These are phyloP conservation scores for Termitomyces sp. DNA, from an alignment of 768 basidiomycete species.

Conservation along the genomic window DNA sequence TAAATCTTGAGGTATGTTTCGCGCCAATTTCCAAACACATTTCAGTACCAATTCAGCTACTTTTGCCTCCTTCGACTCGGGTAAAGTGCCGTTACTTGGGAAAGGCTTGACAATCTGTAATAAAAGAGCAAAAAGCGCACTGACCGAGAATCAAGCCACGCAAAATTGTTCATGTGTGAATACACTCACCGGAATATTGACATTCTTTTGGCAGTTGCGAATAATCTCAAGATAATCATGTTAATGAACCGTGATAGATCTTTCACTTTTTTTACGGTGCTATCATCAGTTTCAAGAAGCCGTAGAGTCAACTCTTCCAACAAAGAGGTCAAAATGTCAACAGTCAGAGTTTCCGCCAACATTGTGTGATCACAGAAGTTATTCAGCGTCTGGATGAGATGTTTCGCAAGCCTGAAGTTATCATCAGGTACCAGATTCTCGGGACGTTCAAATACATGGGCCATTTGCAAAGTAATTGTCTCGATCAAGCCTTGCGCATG, in stretches of 20 bases:
- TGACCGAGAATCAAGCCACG: slow-evolving; percentile 20
- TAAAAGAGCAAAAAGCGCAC: slow-evolving; percentile 76
- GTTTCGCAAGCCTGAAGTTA: slow-evolving; percentile 93
- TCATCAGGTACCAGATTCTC: slow-evolving; percentile 68
- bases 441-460: slow-evolving; percentile 82
- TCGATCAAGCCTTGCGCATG: slow-evolving; percentile 83
- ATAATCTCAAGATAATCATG: slow-evolving; percentile 92
- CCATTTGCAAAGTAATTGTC: slow-evolving; percentile 87
- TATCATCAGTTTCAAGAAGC: slow-evolving; percentile 91
- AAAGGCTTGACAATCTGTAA: slow-evolving; percentile 82
- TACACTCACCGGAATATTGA: slow-evolving; percentile 78
- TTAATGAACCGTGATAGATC: slow-evolving; percentile 97
- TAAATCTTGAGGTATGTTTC: slow-evolving; percentile 91
- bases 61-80: slow-evolving; percentile 77
- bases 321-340: slow-evolving; percentile 80
- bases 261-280: slow-evolving; percentile 74
- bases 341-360: slow-evolving; percentile 82
- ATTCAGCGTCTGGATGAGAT: slow-evolving; percentile 93
- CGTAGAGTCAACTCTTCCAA: slow-evolving; percentile 89
- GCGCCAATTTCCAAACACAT: slow-evolving; percentile 96
- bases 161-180: background rate
- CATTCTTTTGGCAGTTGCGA: slow-evolving; percentile 86
- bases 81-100: slow-evolving; percentile 61
- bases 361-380: slow-evolving; percentile 89
- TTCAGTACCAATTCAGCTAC: slow-evolving; percentile 92